A percentile compares a stretch with the other conserved stretches of the same genome.
Evolutionary conservation across 371 early-diverging fungal genomes (phyloP).

Genomic region (Batkoa obscura): DNA sequence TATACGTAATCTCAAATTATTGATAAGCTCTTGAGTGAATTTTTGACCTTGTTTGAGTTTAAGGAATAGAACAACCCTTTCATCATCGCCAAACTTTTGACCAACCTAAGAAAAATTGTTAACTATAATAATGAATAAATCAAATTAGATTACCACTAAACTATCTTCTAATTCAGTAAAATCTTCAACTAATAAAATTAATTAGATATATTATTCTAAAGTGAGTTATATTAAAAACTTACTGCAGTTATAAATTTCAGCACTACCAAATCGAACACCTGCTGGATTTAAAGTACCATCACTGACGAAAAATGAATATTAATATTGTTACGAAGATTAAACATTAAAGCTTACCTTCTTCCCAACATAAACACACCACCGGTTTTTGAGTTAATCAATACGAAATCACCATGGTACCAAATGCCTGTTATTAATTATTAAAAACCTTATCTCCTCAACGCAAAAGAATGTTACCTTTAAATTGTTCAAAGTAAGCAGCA

Average conservation of each 20-base stretch:
- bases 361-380: constrained; percentile 92
- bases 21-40: constrained; percentile 24
- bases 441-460: neutral
- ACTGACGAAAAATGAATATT: constrained; percentile 13
- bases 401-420: constrained; percentile 95
- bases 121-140: neutral
- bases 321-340: too few species aligned
- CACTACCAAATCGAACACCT: constrained; percentile 88
- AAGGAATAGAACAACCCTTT: constrained; percentile 78
- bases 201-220: neutral
- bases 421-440: constrained; percentile 13
- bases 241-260: constrained; percentile 80
- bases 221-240: neutral
- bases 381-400: constrained; percentile 63
- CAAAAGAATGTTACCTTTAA: constrained; percentile 16
- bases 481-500: constrained; percentile 74
- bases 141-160: constrained; percentile 22
- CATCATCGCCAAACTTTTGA: constrained; percentile 63
- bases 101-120: constrained; percentile 44
- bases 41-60: constrained; percentile 35
- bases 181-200: constrained; percentile 23
- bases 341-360: constrained; percentile 23
- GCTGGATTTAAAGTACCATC: constrained; percentile 93
- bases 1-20: constrained; percentile 45
- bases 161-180: constrained; percentile 51